Evolutionary conservation across 176 grass and related monocot genomes (phyloP).

Genomic region (Juncus inflexus): DNA sequence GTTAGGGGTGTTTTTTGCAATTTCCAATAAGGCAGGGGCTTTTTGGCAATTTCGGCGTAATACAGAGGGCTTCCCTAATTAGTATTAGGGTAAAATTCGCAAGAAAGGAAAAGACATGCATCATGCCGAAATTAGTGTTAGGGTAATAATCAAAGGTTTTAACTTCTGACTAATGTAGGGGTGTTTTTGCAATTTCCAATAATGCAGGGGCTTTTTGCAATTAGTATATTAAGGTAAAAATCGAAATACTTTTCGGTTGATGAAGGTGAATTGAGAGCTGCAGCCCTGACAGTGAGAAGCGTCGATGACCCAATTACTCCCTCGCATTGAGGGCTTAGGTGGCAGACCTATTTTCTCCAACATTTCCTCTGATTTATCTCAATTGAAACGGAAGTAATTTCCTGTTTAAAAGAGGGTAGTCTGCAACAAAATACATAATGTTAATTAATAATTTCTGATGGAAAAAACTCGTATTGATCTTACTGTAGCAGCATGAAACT

Average conservation of each 20-base stretch:
- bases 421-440: no score
- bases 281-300: conserved; percentile 85
- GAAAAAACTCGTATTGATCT: no score
- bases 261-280: conserved; percentile 66
- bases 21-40: no score
- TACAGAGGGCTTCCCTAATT: no score
- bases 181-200: no score
- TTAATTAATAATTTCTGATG: no score
- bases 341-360: conserved; percentile 76
- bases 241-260: conserved; percentile 64
- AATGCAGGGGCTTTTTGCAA: neutral
- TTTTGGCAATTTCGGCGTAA: no score
- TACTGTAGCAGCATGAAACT: no score
- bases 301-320: conserved; percentile 69
- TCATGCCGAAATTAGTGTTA: conserved; percentile 11
- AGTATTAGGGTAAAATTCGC: neutral
- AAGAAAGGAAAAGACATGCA: conserved; percentile 5
- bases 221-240: neutral
- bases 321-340: conserved; percentile 67
- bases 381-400: no score
- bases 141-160: neutral
- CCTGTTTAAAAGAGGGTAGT: no score
- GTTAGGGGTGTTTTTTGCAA: no score
- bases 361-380: conserved; percentile 4
- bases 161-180: neutral